These are phyloP conservation scores for Daedaleopsis sinensis DNA, from an alignment of 768 basidiomycete species.

Conservation along the genomic window DNA sequence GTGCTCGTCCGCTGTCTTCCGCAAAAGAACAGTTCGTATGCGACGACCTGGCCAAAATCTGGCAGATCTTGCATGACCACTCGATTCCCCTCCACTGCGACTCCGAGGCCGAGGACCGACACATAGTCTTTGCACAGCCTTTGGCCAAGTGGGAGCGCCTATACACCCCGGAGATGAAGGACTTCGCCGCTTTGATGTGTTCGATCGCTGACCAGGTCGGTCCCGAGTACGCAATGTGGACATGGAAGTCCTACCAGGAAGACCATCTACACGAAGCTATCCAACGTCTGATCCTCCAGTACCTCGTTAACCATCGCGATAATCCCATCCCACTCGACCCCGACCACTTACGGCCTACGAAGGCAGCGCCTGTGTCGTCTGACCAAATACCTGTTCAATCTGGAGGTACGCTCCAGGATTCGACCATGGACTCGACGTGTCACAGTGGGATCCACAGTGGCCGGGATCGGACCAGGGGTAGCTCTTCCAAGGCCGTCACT, in stretches of 20 bases:
- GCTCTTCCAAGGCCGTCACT: too few species aligned
- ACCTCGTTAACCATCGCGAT: slow-evolving; percentile 10
- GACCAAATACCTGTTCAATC: neutral
- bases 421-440: neutral
- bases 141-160: neutral
- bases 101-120: neutral
- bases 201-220: slow-evolving; percentile 10
- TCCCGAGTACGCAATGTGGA: slow-evolving; percentile 11
- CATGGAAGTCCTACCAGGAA: neutral
- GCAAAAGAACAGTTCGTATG: neutral
- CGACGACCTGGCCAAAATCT: neutral
- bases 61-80: neutral
- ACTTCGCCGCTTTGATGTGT: slow-evolving; percentile 1
- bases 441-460: too few species aligned
- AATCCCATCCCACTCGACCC: slow-evolving; percentile 7
- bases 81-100: neutral
- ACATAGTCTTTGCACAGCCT: neutral
- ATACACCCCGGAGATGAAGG: neutral
- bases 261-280: slow-evolving; percentile 21
- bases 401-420: neutral
- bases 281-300: slow-evolving; percentile 15
- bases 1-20: neutral
- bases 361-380: neutral
- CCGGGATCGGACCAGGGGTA: neutral
- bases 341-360: neutral